Evolutionary conservation across 768 basidiomycete species (phyloP).

Genomic region (Saitozyma sp.): DNA sequence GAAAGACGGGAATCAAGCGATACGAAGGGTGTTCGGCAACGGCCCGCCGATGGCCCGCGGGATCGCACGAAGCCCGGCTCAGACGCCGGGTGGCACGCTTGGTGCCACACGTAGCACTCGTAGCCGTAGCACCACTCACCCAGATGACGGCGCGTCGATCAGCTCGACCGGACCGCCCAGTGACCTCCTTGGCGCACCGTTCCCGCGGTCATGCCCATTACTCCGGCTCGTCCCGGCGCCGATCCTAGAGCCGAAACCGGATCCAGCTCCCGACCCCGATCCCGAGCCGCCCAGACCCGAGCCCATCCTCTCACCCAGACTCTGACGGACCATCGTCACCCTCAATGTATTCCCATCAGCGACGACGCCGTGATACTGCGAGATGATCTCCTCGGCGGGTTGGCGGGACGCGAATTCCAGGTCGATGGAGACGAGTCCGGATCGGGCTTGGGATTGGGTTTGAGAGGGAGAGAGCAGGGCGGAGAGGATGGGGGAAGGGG

Average conservation of each 20-base stretch:
- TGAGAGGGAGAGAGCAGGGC: constrained; percentile 54
- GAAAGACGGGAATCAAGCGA: too few relatives aligned
- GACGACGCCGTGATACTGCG: constrained; percentile 74
- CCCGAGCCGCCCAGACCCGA: neutral
- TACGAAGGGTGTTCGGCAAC: too few relatives aligned
- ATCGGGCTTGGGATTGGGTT: constrained; percentile 20
- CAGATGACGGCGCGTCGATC: neutral
- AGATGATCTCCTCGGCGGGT: constrained; percentile 67
- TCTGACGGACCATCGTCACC: constrained; percentile 60
- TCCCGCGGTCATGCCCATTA: neutral
- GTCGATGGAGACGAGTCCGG: constrained; percentile 60
- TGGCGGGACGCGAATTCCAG: constrained; percentile 69
- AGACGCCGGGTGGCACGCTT: too few relatives aligned
- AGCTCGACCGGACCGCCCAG: neutral
- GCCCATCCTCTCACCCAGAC: constrained; percentile 23
- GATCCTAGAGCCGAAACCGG: constrained; percentile 1
- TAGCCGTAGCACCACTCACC: neutral
- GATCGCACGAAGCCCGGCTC: too few relatives aligned
- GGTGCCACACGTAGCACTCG: too few relatives aligned
- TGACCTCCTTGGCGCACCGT: neutral
- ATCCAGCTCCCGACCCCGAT: neutral
- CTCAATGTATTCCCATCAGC: constrained; percentile 76
- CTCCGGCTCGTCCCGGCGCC: neutral
- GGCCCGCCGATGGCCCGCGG: too few relatives aligned
- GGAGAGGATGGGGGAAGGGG: constrained; percentile 63